phyloP scores from a whole-genome alignment of 2,329 filamentous ascomycete species.

The Triangularia setosa region DNA sequence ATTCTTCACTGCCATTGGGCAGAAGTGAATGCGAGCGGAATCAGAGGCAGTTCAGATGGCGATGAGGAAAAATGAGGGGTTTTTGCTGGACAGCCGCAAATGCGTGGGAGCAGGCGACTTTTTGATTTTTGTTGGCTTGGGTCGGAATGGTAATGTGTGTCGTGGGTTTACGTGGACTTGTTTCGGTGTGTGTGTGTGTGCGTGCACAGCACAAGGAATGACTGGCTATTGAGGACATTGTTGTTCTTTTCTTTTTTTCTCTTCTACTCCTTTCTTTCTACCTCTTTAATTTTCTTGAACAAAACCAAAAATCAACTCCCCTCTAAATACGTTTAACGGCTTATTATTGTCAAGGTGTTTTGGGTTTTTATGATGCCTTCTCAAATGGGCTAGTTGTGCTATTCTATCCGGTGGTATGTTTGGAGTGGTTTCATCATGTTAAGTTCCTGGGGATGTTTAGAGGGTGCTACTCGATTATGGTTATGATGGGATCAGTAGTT shows the following conservation, averaged over 20 bases:
- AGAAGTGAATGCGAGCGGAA: neutral
- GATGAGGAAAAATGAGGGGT: neutral
- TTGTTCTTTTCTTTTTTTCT: neutral
- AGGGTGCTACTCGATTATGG: too few species aligned
- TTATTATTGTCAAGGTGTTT: neutral
- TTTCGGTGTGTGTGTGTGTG: neutral
- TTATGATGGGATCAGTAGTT: too few species aligned
- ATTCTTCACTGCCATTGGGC: neutral
- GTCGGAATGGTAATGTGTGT: neutral
- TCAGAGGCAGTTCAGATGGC: neutral
- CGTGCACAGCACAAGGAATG: neutral
- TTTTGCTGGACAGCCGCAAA: neutral
- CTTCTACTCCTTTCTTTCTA: neutral
- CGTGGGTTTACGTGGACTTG: neutral
- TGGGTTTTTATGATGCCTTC: neutral
- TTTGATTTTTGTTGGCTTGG: neutral
- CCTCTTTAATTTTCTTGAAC: neutral
- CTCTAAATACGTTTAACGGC: neutral
- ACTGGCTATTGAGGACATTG: neutral
- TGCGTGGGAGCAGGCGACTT: neutral
- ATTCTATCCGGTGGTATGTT: too few species aligned
- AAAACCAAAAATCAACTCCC: neutral
- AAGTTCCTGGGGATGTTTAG: too few species aligned
- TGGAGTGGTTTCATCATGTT: too few species aligned
- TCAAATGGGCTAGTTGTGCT: too few species aligned